These are phyloP conservation scores for Tulasnella sp. DNA, from an alignment of 768 basidiomycete genomes.

Conservation along the genomic window DNA sequence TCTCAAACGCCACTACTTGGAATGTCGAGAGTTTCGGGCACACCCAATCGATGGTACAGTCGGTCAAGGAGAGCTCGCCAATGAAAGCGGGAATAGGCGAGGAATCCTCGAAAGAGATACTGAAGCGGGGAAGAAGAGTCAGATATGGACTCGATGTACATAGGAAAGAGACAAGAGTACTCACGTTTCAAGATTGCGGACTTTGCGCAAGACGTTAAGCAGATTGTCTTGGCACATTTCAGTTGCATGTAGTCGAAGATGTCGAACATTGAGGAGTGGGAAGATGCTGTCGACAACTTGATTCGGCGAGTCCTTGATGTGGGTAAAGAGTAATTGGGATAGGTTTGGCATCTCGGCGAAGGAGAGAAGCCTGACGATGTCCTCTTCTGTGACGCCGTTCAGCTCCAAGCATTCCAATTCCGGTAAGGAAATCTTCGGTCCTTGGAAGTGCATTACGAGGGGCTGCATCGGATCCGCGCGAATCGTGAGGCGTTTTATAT, in stretches of 20 bases:
- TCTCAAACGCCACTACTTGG: slow-evolving; percentile 13
- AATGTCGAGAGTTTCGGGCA: not conserved
- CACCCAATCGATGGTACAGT: not conserved
- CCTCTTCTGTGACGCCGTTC: slow-evolving; percentile 12
- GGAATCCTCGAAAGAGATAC: slow-evolving; percentile 15
- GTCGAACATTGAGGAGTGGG: slow-evolving; percentile 1
- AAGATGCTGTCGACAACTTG: slow-evolving; percentile 1
- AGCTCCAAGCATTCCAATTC: slow-evolving; percentile 9
- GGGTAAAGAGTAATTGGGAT: slow-evolving; percentile 8
- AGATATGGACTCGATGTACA: not conserved
- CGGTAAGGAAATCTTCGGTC: not conserved
- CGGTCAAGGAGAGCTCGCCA: not conserved
- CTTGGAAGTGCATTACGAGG: not conserved
- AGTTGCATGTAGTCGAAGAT: slow-evolving; percentile 12
- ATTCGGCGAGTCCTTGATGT: slow-evolving; percentile 15
- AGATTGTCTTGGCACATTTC: slow-evolving; percentile 16
- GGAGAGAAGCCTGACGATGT: slow-evolving; percentile 9
- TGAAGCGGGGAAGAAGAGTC: not conserved
- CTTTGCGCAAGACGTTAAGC: slow-evolving; percentile 6
- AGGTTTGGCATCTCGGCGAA: slow-evolving; percentile 11
- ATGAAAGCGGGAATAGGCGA: slow-evolving; percentile 15
- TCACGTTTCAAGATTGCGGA: slow-evolving; percentile 1
- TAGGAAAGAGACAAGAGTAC: not conserved
- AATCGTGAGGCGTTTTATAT: slow-evolving; percentile 1
- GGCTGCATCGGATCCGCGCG: slow-evolving; percentile 5